These are phyloP conservation scores for Kwoniella dejecticola DNA, from an alignment of 768 basidiomycete species.

Conservation along the genomic window DNA sequence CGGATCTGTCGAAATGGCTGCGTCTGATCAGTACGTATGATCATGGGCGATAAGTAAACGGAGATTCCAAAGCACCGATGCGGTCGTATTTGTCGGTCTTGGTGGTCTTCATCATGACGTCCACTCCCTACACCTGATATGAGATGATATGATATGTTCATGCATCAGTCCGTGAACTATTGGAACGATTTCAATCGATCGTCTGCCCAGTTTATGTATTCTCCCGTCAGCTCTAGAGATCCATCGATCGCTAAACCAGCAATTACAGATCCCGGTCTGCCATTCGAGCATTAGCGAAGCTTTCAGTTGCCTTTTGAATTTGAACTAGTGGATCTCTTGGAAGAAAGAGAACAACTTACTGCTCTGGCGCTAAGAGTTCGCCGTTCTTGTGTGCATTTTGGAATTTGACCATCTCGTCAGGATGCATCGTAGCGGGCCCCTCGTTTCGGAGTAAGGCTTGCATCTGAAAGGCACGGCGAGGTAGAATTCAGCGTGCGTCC, in stretches of 20 bases:
- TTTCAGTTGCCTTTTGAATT: conserved; percentile 4
- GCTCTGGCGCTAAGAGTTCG: conserved; percentile 73
- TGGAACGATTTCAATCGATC: conserved; percentile 57
- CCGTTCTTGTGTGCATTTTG: conserved; percentile 64
- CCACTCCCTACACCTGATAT: too few relatives aligned
- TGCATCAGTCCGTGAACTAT: too few relatives aligned
- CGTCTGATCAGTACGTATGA: too few relatives aligned
- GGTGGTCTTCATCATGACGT: too few relatives aligned
- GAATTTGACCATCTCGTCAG: conserved; percentile 65
- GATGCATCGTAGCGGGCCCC: conserved; percentile 60
- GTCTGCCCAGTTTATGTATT: conserved; percentile 79
- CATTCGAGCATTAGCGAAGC: too few relatives aligned
- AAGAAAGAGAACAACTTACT: conserved; percentile 62
- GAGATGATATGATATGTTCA: too few relatives aligned
- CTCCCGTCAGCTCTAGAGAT: conserved; percentile 66
- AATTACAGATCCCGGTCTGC: conserved; percentile 60
- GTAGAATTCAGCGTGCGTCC: too few relatives aligned
- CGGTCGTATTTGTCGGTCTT: too few relatives aligned
- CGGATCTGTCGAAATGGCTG: too few relatives aligned
- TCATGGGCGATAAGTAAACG: too few relatives aligned
- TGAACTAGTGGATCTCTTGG: not conserved
- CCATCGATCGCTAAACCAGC: conserved; percentile 73
- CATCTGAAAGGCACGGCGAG: conserved; percentile 57
- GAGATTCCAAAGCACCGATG: too few relatives aligned
- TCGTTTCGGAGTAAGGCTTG: conserved; percentile 56